Conservation (phyloP, 2,329 filamentous ascomycete species). For the Coleophoma cylindrospora region DNA sequence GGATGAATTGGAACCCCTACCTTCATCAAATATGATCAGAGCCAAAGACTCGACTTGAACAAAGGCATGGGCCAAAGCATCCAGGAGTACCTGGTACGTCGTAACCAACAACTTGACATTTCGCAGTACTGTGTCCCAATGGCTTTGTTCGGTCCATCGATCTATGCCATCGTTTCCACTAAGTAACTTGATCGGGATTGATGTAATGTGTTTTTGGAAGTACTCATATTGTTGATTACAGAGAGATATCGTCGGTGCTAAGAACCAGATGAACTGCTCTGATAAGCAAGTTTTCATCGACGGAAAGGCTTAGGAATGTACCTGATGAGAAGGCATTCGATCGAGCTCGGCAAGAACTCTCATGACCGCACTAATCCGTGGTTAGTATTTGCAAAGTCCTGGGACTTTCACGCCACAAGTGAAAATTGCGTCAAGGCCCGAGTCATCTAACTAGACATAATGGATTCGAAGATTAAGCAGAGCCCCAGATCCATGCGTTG, state of each 20-base stretch:
- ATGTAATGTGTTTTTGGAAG: slow-evolving; percentile 53
- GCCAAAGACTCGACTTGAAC: slow-evolving; percentile 47
- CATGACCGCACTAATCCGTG: slow-evolving; percentile 52
- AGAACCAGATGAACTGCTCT: slow-evolving; percentile 61
- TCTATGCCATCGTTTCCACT: slow-evolving; percentile 55
- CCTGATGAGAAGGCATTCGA: slow-evolving; percentile 45
- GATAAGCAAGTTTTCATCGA: slow-evolving; percentile 1
- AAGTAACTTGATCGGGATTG: slow-evolving; percentile 45
- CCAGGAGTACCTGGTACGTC: slow-evolving; percentile 53
- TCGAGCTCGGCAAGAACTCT: slow-evolving; percentile 63
- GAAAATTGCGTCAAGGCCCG: too few species aligned
- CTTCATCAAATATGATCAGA: slow-evolving; percentile 64
- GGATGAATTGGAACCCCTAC: slow-evolving; percentile 26
- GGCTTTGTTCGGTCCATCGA: slow-evolving; percentile 52
- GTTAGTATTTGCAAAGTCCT: neutral
- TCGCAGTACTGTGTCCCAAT: slow-evolving; percentile 54
- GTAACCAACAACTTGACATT: slow-evolving; percentile 56
- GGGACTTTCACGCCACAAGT: too few species aligned
- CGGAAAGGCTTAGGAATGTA: slow-evolving; percentile 20
- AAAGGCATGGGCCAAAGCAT: slow-evolving; percentile 60
- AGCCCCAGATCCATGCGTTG: too few species aligned
- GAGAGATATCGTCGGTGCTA: slow-evolving; percentile 64
- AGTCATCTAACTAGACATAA: too few species aligned
- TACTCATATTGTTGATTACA: slow-evolving; percentile 61
- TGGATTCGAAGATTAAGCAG: too few species aligned